Evolutionary conservation across 2,329 filamentous ascomycete genomes (phyloP), one percentile per base, ranked within the genome.

Genomic region (Coniochaeta prunicola): DNA sequence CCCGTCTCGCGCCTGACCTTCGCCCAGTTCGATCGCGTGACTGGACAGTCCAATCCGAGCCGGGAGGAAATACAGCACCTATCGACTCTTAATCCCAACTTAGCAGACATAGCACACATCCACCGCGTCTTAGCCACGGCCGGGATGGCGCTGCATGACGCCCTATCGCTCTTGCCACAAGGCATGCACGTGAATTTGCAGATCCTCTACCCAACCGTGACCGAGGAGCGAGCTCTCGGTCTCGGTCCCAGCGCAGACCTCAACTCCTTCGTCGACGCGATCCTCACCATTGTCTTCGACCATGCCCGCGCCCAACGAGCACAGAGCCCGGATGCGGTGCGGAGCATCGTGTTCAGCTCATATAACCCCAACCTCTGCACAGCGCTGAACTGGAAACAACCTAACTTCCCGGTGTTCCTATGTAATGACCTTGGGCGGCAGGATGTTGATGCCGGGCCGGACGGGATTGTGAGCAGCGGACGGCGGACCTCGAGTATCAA

Each of bases 381-480:
- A 17, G 92, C 93, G 5, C 76, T 99, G 66, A 99, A 99, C 74
- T 99, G 94, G 94, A 99, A 99, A 73, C 94, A 99, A 73, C 94
- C 94, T 2, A 99, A 97, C 70, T 99, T 96, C 71, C 94, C 94
- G 0, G 91, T 97, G 0, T 90, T 99, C 66, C 80, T 97, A 53
- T 97, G 92, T 76, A 97, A 97, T 71, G 92, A 97, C 60, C 83
- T 97, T 28, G 91, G 91, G 24, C 79, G 82, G 8, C 83, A 86
- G 60, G 80, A 79, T 30, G 69, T 73, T 24, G 67, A 59, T 2
- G 53, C 12, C 7, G 69, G 71, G 15, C 71, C 72, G 1, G 71
- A 71, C 42, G 67, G 73, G 13, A 66, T 77, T 15, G 69, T 74
- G 60, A 77, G 81, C 64, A 90, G 86, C 64, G 91, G 90, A 17